Conservation (phyloP, 2,329 filamentous ascomycete genomes). For the Botrytis elliptica region DNA sequence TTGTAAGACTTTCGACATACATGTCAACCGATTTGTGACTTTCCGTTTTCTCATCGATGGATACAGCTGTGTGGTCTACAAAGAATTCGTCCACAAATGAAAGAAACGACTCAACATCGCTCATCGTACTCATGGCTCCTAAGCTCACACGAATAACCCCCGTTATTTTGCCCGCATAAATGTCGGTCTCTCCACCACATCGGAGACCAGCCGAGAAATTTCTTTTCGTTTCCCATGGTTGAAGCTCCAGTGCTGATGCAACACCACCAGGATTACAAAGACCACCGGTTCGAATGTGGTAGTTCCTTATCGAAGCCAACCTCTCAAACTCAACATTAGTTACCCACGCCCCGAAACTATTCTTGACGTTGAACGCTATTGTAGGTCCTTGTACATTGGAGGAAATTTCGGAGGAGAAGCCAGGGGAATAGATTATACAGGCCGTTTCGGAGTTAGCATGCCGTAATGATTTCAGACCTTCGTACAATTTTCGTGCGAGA, state of each 20-base stretch:
- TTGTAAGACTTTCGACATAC: slow-evolving; percentile 62
- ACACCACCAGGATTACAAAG: slow-evolving; percentile 91
- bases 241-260: slow-evolving; percentile 67
- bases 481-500: slow-evolving; percentile 59
- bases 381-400: slow-evolving; percentile 64
- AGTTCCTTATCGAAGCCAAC: slow-evolving; percentile 71
- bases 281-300: slow-evolving; percentile 84
- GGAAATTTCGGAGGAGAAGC: slow-evolving; percentile 37
- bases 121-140: slow-evolving; percentile 81
- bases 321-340: slow-evolving; percentile 86
- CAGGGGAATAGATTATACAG: slow-evolving; percentile 37
- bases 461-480: slow-evolving; percentile 56
- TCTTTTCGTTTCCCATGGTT: slow-evolving; percentile 76
- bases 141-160: slow-evolving; percentile 83
- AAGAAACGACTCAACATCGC: slow-evolving; percentile 72
- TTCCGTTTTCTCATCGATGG: background rate
- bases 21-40: slow-evolving; percentile 32
- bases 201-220: slow-evolving; percentile 84
- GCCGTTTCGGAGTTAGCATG: slow-evolving; percentile 60
- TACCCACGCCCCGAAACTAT: slow-evolving; percentile 68
- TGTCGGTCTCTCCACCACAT: slow-evolving; percentile 79
- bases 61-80: slow-evolving; percentile 25
- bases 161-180: slow-evolving; percentile 81
- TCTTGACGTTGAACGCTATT: slow-evolving; percentile 78
- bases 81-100: slow-evolving; percentile 70